These are phyloP conservation scores for Paracoccidioides lutzii DNA, from an alignment of 2,329 filamentous ascomycete species.

Conservation along the genomic window DNA sequence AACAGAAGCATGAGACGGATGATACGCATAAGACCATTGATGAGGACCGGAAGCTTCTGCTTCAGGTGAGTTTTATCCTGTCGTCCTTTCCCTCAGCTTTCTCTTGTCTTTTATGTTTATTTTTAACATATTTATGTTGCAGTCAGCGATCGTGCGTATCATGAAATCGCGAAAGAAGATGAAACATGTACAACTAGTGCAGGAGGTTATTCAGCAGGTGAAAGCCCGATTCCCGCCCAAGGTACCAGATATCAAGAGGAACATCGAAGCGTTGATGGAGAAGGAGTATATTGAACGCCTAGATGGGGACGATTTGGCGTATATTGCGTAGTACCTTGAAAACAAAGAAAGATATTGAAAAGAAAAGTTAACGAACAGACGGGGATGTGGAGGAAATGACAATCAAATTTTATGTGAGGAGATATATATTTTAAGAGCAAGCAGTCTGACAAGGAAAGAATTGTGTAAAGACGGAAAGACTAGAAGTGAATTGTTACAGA, in stretches of 20 bases:
- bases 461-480: too few relatives aligned
- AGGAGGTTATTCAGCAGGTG: conserved; percentile 93
- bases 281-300: conserved; percentile 97
- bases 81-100: conserved; percentile 5
- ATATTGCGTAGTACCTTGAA: conserved; percentile 53
- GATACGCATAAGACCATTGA: conserved; percentile 99
- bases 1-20: conserved; percentile 89
- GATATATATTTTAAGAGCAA: too few relatives aligned
- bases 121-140: conserved; percentile 5
- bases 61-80: conserved; percentile 60
- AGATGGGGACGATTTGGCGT: conserved; percentile 77
- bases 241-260: conserved; percentile 95
- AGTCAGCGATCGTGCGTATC: conserved; percentile 98
- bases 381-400: too few relatives aligned
- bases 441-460: too few relatives aligned
- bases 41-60: conserved; percentile 88
- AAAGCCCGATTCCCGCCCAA: conserved; percentile 85
- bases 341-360: too few relatives aligned
- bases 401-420: too few relatives aligned
- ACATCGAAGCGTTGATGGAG: conserved; percentile 94
- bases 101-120: neutral
- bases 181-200: conserved; percentile 90
- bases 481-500: too few relatives aligned
- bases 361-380: too few relatives aligned
- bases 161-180: conserved; percentile 99